Conservation (phyloP, 75 land plant species). For the Ceratopteris richardii region DNA sequence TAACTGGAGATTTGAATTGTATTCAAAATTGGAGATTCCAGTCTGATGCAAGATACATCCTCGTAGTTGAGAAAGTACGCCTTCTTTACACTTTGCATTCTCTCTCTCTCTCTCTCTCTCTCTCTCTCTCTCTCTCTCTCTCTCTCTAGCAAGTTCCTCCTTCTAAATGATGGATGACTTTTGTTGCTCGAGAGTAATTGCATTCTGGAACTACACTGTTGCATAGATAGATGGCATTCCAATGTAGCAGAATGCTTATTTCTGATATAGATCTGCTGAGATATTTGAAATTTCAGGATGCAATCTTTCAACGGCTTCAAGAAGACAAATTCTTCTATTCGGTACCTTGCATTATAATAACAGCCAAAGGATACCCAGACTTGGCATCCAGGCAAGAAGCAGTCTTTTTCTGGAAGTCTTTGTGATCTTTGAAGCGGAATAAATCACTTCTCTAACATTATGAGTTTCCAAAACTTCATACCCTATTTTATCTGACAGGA, state of each 20-base stretch:
- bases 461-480: too few relatives aligned
- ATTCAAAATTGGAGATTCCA: slow-evolving; percentile 44
- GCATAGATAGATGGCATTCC: not conserved
- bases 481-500: slow-evolving; percentile 33
- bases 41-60: slow-evolving; percentile 85
- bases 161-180: too few relatives aligned
- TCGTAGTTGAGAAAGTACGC: slow-evolving; percentile 84
- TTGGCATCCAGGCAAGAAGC: slow-evolving; percentile 72
- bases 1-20: slow-evolving; percentile 63
- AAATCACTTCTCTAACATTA: too few relatives aligned
- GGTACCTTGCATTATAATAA: slow-evolving; percentile 84
- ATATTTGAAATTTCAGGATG: slow-evolving; percentile 89
- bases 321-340: slow-evolving; percentile 74
- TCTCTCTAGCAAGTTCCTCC: too few relatives aligned
- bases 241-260: not conserved
- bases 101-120: too few relatives aligned
- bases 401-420: too few relatives aligned
- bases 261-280: not conserved
- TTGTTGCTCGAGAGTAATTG: too few relatives aligned
- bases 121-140: too few relatives aligned
- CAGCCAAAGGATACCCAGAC: slow-evolving; percentile 96
- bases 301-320: slow-evolving; percentile 80
- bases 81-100: not conserved
- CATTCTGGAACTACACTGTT: too few relatives aligned
- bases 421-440: too few relatives aligned